Conservation (phyloP, 331 rosid genomes). For the Pyrus hybrid region DNA sequence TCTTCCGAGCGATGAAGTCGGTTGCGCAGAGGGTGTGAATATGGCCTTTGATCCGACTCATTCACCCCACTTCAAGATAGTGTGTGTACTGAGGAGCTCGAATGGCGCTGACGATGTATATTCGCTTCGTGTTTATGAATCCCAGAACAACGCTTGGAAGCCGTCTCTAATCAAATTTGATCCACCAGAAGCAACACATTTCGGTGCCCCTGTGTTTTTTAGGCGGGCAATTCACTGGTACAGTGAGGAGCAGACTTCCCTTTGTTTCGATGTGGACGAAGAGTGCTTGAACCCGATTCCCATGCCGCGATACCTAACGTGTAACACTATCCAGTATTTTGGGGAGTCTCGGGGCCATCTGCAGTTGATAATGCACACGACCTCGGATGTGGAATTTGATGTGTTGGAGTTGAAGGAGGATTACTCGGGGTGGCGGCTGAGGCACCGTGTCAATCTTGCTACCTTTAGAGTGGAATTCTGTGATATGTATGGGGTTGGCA, state of each 20-base stretch:
- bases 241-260: not conserved
- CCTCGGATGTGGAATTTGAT: not conserved
- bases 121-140: not conserved
- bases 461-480: not conserved
- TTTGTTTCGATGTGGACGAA: not conserved
- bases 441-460: not conserved
- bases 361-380: not conserved
- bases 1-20: not conserved
- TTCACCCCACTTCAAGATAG: not conserved
- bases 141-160: not conserved
- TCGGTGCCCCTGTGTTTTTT: not conserved
- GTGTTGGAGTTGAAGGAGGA: not conserved
- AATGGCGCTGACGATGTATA: too few species aligned
- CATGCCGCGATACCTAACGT: not conserved
- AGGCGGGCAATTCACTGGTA: conserved; percentile 3
- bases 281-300: not conserved
- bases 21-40: not conserved
- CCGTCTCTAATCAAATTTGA: not conserved
- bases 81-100: not conserved
- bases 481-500: too few species aligned
- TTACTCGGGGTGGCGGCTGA: not conserved
- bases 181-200: not conserved
- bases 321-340: not conserved
- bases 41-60: not conserved
- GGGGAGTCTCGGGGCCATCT: not conserved